Percentiles rank a stretch among this genome's conserved stretches.
These are phyloP conservation scores for Colletotrichum limetticola DNA, from an alignment of 2,329 filamentous ascomycete genomes.

Conservation along the genomic window DNA sequence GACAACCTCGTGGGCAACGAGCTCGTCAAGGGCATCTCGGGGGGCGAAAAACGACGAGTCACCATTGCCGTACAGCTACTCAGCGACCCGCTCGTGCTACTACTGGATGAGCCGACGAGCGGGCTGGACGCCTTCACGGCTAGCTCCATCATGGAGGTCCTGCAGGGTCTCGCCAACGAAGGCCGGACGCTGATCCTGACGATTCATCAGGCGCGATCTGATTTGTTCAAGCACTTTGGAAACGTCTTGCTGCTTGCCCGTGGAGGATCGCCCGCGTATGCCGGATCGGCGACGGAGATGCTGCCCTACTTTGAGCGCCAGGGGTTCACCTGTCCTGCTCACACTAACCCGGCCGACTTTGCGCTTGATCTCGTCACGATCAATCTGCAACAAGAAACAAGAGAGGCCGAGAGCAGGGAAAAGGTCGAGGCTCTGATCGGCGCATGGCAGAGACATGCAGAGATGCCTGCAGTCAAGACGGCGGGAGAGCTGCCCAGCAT, in stretches of 20 bases:
- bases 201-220: conserved; percentile 81
- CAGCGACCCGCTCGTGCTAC: conserved; percentile 77
- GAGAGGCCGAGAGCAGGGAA: conserved; percentile 70
- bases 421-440: conserved; percentile 71
- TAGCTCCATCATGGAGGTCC: conserved; percentile 79
- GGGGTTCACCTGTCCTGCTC: conserved; percentile 72
- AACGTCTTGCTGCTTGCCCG: conserved; percentile 77
- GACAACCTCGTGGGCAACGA: conserved; percentile 79
- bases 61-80: conserved; percentile 83
- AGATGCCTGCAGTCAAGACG: neutral
- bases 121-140: conserved; percentile 84
- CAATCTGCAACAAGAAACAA: conserved; percentile 73
- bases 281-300: conserved; percentile 72
- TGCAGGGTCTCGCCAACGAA: conserved; percentile 76
- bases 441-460: conserved; percentile 57
- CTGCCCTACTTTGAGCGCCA: conserved; percentile 69
- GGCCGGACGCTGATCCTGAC: conserved; percentile 81
- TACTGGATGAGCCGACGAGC: conserved; percentile 82
- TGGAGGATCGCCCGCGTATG: conserved; percentile 75
- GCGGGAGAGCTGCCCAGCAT: conserved; percentile 41
- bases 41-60: conserved; percentile 81
- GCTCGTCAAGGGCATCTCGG: conserved; percentile 80
- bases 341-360: conserved; percentile 83
- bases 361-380: conserved; percentile 81
- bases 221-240: conserved; percentile 77